These are phyloP conservation scores for Xylariomycetidae sp. DNA, from an alignment of 2,329 filamentous ascomycete species.

Conservation along the genomic window DNA sequence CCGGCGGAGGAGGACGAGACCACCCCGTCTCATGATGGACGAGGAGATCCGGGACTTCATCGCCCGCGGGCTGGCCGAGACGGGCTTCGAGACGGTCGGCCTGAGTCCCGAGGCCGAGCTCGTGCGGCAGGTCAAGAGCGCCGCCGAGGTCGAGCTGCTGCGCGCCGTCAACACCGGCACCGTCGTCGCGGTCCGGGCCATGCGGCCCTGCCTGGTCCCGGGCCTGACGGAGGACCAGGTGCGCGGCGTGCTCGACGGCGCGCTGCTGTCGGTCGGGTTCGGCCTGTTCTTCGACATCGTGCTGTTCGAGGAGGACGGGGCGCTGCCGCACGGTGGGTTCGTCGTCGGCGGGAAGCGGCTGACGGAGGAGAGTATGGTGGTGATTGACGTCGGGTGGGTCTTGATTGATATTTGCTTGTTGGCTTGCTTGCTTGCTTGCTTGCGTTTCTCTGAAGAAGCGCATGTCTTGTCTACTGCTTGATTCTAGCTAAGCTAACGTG, in stretches of 20 bases:
- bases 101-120: conserved; percentile 50
- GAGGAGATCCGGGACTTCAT: conserved; percentile 64
- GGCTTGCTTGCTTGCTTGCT: too few species aligned
- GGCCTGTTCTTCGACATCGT: conserved; percentile 61
- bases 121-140: conserved; percentile 54
- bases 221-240: conserved; percentile 57
- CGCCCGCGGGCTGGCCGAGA: conserved; percentile 46
- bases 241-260: conserved; percentile 48
- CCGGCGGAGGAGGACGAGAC: too few species aligned
- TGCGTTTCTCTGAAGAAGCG: background rate
- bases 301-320: conserved; percentile 53
- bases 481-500: too few species aligned
- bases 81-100: conserved; percentile 53
- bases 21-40: conserved; percentile 63
- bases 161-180: conserved; percentile 61
- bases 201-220: conserved; percentile 49
- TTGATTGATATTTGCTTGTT: too few species aligned
- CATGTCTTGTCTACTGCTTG: too few species aligned
- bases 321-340: conserved; percentile 50
- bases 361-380: conserved; percentile 49
- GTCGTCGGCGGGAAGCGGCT: conserved; percentile 47
- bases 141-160: conserved; percentile 51
- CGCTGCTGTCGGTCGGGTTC: conserved; percentile 49
- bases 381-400: conserved; percentile 54
- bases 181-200: conserved; percentile 54